Base-by-base conservation (phyloP, 306 rosid genomes). In the Trifolium subterraneum region DNA sequence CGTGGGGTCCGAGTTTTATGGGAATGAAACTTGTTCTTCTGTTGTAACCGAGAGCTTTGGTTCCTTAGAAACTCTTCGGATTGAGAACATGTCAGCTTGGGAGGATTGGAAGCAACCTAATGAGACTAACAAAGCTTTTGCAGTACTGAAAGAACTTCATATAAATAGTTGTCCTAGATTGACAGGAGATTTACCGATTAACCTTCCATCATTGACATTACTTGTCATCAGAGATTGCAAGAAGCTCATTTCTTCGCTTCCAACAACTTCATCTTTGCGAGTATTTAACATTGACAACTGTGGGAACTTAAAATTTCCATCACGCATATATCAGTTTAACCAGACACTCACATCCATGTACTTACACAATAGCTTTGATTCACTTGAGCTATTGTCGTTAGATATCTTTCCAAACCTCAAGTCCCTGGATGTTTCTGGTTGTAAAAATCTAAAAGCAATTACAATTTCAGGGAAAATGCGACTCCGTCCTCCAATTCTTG, bases 141-240 rank as follows among this genome's bases (percentile, higher is more conserved):
- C 14, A 2, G 6, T n/a, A 27, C 82, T 42, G 12, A 58, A 23
- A 33, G 80, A 80, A 33, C 5, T 83, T 70, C 70, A 74, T 12
- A 70, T 80, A 1, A 16, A 41, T 25, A 12, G 19, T 1, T 78
- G 85, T 64, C 78, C 81, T 27, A 73, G 19, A 20, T 71, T 84
- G 27, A 50, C 5, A 2, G 72, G 74, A 23, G 27, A 66, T 8
- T 70, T 84, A 54, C 87, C 83, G 8, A 2, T 13, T 7, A 65
- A 74, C 36, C 85, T 84, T 70, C 85, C 85, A 22, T 80, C 85
- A 39, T 65, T 84, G 72, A 56, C 67, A 48, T 27, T 55, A 42
- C 78, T 80, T 27, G 29, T 19, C 14, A 80, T 84, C 58, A 31
- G 39, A 35, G 58, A 62, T 4, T 80, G 85, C 68, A 18, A 59